Conservation (phyloP, 176 grass and related monocot genomes). For the Triticum monococcum region DNA sequence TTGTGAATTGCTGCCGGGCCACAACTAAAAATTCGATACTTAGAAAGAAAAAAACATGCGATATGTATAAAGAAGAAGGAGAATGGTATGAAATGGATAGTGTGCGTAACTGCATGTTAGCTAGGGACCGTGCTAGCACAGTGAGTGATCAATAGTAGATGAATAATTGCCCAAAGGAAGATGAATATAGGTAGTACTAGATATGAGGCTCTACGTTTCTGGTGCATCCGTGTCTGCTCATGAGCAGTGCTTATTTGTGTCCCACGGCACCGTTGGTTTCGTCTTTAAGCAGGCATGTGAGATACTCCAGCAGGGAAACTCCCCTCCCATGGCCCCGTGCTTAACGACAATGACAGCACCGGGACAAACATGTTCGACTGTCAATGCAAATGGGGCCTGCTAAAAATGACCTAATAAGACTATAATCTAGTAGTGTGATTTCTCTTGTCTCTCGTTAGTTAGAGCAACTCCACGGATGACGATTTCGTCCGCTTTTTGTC, state of each 20-base stretch:
- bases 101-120: neutral
- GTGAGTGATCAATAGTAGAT: neutral
- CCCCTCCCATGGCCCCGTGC: neutral
- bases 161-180: neutral
- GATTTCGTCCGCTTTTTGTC: too few relatives aligned
- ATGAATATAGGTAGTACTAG: neutral
- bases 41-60: too few relatives aligned
- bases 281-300: neutral
- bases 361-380: neutral
- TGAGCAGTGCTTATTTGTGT: neutral
- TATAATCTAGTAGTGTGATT: neutral
- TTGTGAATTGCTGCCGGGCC: neutral
- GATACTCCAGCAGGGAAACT: neutral
- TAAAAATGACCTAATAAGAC: neutral
- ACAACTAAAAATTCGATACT: neutral
- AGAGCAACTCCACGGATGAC: too few relatives aligned
- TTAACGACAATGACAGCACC: constrained; percentile 4
- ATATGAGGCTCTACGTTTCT: neutral
- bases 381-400: neutral
- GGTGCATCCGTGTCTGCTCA: neutral
- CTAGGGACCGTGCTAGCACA: too few relatives aligned
- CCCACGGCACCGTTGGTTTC: neutral
- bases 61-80: too few relatives aligned
- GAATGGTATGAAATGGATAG: neutral
- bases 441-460: neutral